phyloP scores from a whole-genome alignment of 139 green algal genomes.

The Closterium sp. region DNA sequence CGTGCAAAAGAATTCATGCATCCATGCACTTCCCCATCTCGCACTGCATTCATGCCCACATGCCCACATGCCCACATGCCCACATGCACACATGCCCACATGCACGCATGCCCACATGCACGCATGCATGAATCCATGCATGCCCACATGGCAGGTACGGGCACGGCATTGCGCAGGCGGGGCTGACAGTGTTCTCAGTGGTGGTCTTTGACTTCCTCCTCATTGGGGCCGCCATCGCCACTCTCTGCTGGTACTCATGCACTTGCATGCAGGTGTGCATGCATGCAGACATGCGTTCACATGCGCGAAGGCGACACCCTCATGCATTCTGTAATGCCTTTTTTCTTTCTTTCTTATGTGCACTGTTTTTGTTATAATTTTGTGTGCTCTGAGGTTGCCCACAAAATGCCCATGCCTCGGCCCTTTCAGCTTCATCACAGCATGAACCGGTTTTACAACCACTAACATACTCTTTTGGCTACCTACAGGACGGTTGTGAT shows the following conservation, averaged over 20 bases:
- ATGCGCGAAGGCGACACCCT: too few relatives aligned
- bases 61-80: background rate
- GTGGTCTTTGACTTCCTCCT: constrained; percentile 82
- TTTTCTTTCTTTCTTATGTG: too few relatives aligned
- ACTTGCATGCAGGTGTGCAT: background rate
- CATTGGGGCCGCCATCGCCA: constrained; percentile 73
- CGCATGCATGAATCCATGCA: background rate
- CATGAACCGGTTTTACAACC: too few relatives aligned
- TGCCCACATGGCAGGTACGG: constrained; percentile 41
- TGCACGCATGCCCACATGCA: background rate
- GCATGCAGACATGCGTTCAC: background rate
- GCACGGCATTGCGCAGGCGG: constrained; percentile 12
- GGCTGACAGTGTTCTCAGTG: constrained; percentile 34
- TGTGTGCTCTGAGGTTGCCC: too few relatives aligned
- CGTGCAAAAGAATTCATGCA: too few relatives aligned
- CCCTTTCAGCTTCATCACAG: too few relatives aligned
- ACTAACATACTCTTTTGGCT: too few relatives aligned
- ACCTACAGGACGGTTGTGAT: too few relatives aligned
- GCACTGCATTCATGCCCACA: background rate
- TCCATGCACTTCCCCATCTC: background rate
- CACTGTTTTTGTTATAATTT: too few relatives aligned
- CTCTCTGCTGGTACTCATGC: constrained; percentile 72
- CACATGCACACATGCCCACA: background rate
- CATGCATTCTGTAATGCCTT: too few relatives aligned
- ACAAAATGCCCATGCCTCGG: too few relatives aligned